Conservation (phyloP, 116 monocot species). For the Iris pallida region DNA sequence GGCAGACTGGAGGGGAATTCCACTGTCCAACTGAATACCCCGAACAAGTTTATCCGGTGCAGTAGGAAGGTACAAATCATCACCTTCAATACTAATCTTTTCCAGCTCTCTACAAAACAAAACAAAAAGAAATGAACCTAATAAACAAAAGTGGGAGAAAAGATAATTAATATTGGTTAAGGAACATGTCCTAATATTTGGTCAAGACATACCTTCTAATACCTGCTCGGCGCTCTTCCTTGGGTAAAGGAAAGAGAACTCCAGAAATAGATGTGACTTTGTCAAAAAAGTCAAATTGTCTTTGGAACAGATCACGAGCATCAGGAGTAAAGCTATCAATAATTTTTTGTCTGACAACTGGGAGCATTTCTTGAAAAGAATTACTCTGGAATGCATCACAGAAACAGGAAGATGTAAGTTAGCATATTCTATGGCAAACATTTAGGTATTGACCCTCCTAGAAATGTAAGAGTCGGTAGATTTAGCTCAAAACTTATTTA, state of each 20-base stretch:
- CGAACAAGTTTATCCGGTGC: conserved; percentile 89
- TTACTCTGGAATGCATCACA: conserved; percentile 29
- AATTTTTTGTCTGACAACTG: conserved; percentile 64
- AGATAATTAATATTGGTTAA: not conserved
- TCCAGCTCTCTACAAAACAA: conserved; percentile 69
- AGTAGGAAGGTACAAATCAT: conserved; percentile 93
- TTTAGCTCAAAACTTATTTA: too few species aligned
- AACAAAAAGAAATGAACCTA: not conserved
- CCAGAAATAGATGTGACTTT: conserved; percentile 98
- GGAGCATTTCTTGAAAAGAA: conserved; percentile 71
- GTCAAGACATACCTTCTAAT: conserved; percentile 64
- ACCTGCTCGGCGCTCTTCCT: conserved; percentile 91
- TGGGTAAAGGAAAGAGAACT: conserved; percentile 85
- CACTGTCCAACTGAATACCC: conserved; percentile 89
- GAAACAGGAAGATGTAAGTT: too few species aligned
- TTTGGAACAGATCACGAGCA: conserved; percentile 86
- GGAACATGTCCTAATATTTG: not conserved
- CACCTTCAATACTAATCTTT: conserved; percentile 75
- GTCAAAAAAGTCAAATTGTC: conserved; percentile 98
- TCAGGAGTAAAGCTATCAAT: conserved; percentile 80
- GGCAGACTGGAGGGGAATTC: conserved; percentile 96
- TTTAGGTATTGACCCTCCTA: too few species aligned
- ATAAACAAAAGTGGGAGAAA: not conserved
- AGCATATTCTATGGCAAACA: too few species aligned
- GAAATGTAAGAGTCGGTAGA: too few species aligned